These are phyloP conservation scores for Amoebophrya sp. DNA, from an alignment of 169 alveolate species.

Conservation along the genomic window DNA sequence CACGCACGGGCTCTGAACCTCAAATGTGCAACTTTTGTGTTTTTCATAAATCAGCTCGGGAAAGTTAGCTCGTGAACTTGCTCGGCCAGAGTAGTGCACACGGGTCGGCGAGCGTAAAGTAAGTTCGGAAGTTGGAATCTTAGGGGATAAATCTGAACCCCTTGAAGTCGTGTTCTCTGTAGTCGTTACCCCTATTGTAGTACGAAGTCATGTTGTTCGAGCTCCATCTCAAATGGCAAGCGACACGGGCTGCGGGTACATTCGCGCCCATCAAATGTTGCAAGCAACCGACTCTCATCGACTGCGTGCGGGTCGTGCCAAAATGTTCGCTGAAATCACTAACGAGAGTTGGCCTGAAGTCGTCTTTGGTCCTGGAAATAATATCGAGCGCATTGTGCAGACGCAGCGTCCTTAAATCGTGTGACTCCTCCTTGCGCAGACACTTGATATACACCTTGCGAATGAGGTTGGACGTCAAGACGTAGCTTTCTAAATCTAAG, in stretches of 20 bases:
- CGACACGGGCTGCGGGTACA: not conserved
- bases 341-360: not conserved
- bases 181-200: not conserved
- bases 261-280: not conserved
- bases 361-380: not conserved
- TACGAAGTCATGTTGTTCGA: not conserved
- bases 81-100: too few relatives aligned
- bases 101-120: too few relatives aligned
- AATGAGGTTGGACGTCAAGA: not conserved
- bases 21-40: too few relatives aligned
- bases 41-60: too few relatives aligned
- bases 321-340: not conserved
- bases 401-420: not conserved
- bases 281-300: not conserved
- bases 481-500: not conserved
- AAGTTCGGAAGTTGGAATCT: not conserved
- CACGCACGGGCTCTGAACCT: too few relatives aligned
- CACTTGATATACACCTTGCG: not conserved
- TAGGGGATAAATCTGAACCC: not conserved
- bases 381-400: not conserved
- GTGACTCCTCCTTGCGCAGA: not conserved
- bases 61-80: too few relatives aligned
- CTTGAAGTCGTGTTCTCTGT: not conserved
- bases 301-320: not conserved
- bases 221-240: not conserved